Evolutionary conservation across 208 protist species (phyloP).

Genomic region (Trypanosoma conorhini): DNA sequence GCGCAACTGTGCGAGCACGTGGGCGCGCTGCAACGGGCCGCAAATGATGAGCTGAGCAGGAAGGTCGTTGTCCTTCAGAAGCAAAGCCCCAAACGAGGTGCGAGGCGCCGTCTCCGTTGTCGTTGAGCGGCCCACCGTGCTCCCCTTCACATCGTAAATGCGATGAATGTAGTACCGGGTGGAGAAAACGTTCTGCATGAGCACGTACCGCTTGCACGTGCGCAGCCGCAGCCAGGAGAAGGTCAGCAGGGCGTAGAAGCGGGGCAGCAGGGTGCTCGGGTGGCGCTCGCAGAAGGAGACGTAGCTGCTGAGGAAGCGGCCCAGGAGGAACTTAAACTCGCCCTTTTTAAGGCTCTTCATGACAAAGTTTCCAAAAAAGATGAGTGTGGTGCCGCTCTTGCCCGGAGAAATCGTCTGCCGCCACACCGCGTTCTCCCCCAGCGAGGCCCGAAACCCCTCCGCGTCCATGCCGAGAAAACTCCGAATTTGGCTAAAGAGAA

Average conservation of each 20-base stretch:
- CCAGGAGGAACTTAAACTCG: conserved; percentile 75
- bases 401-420: conserved; percentile 75
- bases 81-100: conserved; percentile 75
- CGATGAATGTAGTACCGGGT: conserved; percentile 89
- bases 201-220: conserved; percentile 70
- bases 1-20: conserved; percentile 86
- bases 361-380: conserved; percentile 89
- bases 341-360: conserved; percentile 86
- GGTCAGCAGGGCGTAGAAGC: conserved; percentile 83
- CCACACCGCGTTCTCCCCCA: conserved; percentile 50
- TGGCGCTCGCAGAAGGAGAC: conserved; percentile 81
- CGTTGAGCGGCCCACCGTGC: conserved; percentile 72
- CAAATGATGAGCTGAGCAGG: conserved; percentile 85
- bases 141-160: conserved; percentile 93
- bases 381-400: conserved; percentile 85
- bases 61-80: conserved; percentile 91
- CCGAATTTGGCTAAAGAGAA: conserved; percentile 83
- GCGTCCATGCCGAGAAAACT: conserved; percentile 63
- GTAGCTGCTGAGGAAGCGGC: conserved; percentile 71
- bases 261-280: conserved; percentile 81
- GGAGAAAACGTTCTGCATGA: conserved; percentile 94
- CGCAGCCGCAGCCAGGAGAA: conserved; percentile 60
- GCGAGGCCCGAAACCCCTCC: conserved; percentile 42
- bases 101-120: conserved; percentile 41
- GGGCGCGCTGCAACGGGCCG: conserved; percentile 61